Percentiles rank a stretch among this genome's conserved stretches.
phyloP scores from a whole-genome alignment of 2,329 filamentous ascomycete genomes.

The Sarocladium kiliense region DNA sequence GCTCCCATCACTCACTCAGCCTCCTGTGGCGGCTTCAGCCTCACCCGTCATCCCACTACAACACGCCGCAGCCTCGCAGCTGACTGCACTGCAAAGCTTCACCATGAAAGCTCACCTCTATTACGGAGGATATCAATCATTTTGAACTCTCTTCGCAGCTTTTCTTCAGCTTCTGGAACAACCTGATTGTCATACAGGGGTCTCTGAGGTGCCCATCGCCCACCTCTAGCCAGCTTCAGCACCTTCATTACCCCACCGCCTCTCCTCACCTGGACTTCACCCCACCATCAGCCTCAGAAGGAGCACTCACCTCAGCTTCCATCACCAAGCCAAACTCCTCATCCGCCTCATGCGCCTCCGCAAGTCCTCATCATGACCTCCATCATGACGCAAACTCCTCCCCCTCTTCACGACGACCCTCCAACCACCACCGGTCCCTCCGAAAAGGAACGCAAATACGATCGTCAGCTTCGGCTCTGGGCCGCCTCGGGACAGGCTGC shows the following conservation, averaged over 20 bases:
- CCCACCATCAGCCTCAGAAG: neutral
- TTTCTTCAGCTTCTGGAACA: neutral
- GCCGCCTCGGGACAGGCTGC: conserved; percentile 87
- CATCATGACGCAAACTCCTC: conserved; percentile 24
- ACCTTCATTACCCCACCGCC: neutral
- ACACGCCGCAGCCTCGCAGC: conserved; percentile 1
- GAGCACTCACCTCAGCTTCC: too few relatives aligned
- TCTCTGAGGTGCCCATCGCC: neutral
- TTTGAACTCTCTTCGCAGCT: neutral
- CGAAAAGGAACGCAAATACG: conserved; percentile 74
- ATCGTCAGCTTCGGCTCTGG: conserved; percentile 92
- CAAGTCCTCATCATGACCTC: conserved; percentile 20
- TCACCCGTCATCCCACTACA: neutral
- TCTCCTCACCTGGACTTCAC: neutral
- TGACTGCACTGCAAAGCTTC: neutral
- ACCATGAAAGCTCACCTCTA: neutral
- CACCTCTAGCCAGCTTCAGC: neutral
- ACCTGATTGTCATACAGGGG: neutral
- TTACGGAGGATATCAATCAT: neutral
- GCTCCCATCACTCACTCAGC: neutral
- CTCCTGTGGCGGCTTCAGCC: neutral
- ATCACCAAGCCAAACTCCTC: neutral
- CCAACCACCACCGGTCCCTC: conserved; percentile 37
- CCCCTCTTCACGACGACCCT: conserved; percentile 26
- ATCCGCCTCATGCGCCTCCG: neutral